Evolutionary conservation across 306 rosid genomes (phyloP).

Genomic region (Vicia sativa): DNA sequence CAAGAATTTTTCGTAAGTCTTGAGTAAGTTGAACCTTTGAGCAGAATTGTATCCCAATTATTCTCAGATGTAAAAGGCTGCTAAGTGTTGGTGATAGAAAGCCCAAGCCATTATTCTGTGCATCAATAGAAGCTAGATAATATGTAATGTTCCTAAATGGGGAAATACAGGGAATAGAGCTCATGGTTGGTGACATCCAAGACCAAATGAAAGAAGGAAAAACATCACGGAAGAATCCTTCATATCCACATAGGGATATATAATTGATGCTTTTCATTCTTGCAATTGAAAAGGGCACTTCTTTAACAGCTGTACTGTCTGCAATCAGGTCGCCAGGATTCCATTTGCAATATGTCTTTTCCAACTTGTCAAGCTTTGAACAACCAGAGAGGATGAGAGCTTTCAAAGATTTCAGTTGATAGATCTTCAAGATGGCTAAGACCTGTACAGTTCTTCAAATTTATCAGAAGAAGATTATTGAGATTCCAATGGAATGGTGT

Average conservation of each 20-base stretch:
- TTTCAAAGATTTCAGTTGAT: background rate
- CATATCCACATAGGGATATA: background rate
- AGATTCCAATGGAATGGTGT: background rate
- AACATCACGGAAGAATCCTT: background rate
- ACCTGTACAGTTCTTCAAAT: background rate
- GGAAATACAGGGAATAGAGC: background rate
- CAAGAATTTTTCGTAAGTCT: background rate
- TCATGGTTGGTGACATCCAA: slow-evolving; percentile 36
- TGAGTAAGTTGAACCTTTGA: background rate
- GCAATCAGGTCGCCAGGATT: slow-evolving; percentile 45
- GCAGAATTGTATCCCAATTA: slow-evolving; percentile 1
- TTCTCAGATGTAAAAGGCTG: slow-evolving; percentile 1
- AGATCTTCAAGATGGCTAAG: background rate
- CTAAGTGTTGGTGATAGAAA: background rate
- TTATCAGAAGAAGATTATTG: background rate
- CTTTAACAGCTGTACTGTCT: slow-evolving; percentile 36
- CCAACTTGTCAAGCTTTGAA: slow-evolving; percentile 40
- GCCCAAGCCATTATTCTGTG: background rate
- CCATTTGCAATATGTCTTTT: slow-evolving; percentile 46
- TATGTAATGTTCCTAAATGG: background rate
- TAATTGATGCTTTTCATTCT: background rate
- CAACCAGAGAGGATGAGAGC: slow-evolving; percentile 34
- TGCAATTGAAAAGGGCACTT: slow-evolving; percentile 29
- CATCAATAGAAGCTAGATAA: background rate
- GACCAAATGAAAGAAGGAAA: slow-evolving; percentile 41